phyloP scores from a whole-genome alignment of 352 stramenopile genomes.

The Phytophthora brassicae region DNA sequence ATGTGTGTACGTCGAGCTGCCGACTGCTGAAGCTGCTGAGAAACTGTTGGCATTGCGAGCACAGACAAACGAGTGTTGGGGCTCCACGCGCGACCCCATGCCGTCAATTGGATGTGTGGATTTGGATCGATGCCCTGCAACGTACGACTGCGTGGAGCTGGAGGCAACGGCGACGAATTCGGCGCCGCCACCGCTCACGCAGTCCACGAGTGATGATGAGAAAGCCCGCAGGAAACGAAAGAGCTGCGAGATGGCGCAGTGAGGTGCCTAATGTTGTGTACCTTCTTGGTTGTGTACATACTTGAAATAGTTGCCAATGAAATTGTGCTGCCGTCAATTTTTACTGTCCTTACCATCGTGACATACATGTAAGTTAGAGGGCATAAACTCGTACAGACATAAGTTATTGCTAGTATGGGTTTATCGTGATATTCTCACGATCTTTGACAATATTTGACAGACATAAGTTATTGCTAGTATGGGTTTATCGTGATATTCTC shows the following conservation, averaged over 20 bases:
- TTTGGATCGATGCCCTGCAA: conserved; percentile 42
- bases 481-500: too few species aligned
- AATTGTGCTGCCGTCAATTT: too few species aligned
- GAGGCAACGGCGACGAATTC: conserved; percentile 32
- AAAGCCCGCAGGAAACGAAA: conserved; percentile 40
- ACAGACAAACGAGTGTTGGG: conserved; percentile 35
- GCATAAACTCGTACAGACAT: too few species aligned
- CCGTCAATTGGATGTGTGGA: conserved; percentile 66
- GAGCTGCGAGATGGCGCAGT: conserved; percentile 35
- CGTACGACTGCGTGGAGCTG: conserved; percentile 24
- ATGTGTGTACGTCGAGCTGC: conserved; percentile 55
- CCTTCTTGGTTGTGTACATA: conserved; percentile 13
- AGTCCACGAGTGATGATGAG: conserved; percentile 30
- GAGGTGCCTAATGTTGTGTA: conserved; percentile 6
- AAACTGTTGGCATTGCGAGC: conserved; percentile 41
- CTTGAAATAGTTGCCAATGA: too few species aligned
- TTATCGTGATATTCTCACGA: too few species aligned
- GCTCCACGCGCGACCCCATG: conserved; percentile 52
- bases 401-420: too few species aligned
- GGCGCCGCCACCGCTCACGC: conserved; percentile 15
- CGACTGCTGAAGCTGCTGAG: conserved; percentile 36
- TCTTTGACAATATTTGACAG: background rate
- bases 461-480: too few species aligned
- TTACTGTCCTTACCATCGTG: too few species aligned
- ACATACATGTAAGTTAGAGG: too few species aligned